Conservation (phyloP, 768 basidiomycete genomes). For the Hemileccinum rubropunctum region DNA sequence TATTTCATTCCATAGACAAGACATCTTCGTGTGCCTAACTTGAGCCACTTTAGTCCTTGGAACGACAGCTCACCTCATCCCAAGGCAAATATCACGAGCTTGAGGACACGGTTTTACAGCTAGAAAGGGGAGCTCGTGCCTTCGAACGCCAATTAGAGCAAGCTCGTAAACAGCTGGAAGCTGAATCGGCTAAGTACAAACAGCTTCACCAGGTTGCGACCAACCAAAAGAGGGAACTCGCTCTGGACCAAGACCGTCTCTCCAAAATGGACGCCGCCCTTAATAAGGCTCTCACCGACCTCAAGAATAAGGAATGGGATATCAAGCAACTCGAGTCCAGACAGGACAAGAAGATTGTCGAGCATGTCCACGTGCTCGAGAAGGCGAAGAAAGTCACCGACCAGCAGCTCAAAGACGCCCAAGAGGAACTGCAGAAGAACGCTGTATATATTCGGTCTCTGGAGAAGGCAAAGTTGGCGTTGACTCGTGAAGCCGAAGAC, state of each 20-base stretch:
- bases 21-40: neutral
- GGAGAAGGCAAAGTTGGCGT: constrained; percentile 73
- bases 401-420: constrained; percentile 80
- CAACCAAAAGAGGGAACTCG: constrained; percentile 66
- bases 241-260: constrained; percentile 64
- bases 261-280: constrained; percentile 76
- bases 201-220: constrained; percentile 68
- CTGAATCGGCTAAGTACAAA: constrained; percentile 67
- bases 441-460: constrained; percentile 79
- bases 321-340: constrained; percentile 80
- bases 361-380: constrained; percentile 94
- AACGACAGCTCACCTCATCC: constrained; percentile 69
- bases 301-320: constrained; percentile 82
- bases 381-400: constrained; percentile 95
- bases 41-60: constrained; percentile 51
- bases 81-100: constrained; percentile 80
- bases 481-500: constrained; percentile 83
- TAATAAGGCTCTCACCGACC: constrained; percentile 74
- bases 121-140: constrained; percentile 78
- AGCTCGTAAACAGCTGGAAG: constrained; percentile 67
- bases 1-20: neutral
- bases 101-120: constrained; percentile 82
- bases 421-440: constrained; percentile 72
- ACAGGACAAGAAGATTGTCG: constrained; percentile 98
- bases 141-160: constrained; percentile 72